These are phyloP conservation scores for Ustilago cynodontis DNA, from an alignment of 1,284 basidiomycete genomes.

Conservation along the genomic window DNA sequence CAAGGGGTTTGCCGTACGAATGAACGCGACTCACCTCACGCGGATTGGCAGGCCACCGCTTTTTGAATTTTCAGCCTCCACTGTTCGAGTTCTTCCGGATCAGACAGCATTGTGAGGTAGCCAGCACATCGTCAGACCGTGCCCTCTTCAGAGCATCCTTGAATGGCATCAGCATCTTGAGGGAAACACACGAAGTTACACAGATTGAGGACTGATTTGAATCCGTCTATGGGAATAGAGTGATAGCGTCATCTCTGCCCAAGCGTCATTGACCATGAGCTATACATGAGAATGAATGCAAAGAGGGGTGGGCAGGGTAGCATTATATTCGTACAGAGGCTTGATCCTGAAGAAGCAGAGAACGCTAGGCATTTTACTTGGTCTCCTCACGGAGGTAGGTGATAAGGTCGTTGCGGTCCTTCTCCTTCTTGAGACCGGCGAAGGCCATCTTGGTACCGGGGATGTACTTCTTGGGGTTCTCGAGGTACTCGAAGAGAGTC, in stretches of 20 bases:
- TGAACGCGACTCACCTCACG: background rate
- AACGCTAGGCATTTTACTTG: slow-evolving; percentile 27
- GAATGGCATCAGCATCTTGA: background rate
- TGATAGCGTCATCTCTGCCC: background rate
- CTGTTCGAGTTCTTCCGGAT: background rate
- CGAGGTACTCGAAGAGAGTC: slow-evolving; percentile 92
- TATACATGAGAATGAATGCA: slow-evolving; percentile 1
- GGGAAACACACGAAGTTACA: background rate
- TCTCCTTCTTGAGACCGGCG: slow-evolving; percentile 67
- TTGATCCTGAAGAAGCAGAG: background rate
- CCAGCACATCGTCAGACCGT: background rate
- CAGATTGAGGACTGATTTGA: background rate
- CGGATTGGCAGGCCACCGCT: background rate
- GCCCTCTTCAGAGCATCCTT: too few relatives aligned
- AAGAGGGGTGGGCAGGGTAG: slow-evolving; percentile 3
- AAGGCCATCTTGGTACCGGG: slow-evolving; percentile 57
- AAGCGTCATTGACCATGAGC: background rate
- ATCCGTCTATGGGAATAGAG: background rate
- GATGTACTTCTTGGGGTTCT: slow-evolving; percentile 91
- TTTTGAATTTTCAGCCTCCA: background rate
- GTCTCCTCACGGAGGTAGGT: slow-evolving; percentile 57
- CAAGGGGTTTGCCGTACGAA: background rate
- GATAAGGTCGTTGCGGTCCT: slow-evolving; percentile 68
- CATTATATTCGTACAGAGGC: slow-evolving; percentile 7
- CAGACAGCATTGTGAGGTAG: background rate